A percentile compares a stretch with the other conserved stretches of the same genome.
Conservation (phyloP, 2,329 filamentous ascomycete genomes). For the Phyllosticta ampelicida region DNA sequence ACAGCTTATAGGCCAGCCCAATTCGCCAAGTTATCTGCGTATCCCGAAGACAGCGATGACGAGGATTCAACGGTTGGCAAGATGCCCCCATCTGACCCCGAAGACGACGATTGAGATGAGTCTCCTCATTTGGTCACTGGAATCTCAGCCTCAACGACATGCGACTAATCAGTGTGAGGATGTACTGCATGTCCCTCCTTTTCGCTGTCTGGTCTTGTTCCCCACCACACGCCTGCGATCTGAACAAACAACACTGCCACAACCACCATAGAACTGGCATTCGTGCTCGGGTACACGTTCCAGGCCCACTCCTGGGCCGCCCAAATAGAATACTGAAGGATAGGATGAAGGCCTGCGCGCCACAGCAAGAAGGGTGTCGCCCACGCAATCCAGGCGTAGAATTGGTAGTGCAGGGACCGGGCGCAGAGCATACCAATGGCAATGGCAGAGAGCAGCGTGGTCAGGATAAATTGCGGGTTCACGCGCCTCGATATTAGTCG, state of each 20-base stretch:
- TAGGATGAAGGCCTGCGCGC: slow-evolving; percentile 58
- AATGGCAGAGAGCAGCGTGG: slow-evolving; percentile 64
- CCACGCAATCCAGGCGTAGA: slow-evolving; percentile 88
- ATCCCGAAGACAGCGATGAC: slow-evolving; percentile 55
- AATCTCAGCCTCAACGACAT: not conserved
- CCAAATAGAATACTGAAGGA: slow-evolving; percentile 60
- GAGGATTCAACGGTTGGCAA: slow-evolving; percentile 73
- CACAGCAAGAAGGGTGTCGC: slow-evolving; percentile 78
- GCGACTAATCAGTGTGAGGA: slow-evolving; percentile 21
- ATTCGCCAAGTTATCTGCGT: slow-evolving; percentile 54
- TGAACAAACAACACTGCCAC: slow-evolving; percentile 60
- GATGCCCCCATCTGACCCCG: slow-evolving; percentile 74
- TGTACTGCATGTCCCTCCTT: not conserved
- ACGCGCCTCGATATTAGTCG: slow-evolving; percentile 46
- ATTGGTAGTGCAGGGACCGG: slow-evolving; percentile 86
- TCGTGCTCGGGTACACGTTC: slow-evolving; percentile 84
- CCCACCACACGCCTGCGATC: slow-evolving; percentile 52
- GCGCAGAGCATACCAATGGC: slow-evolving; percentile 75
- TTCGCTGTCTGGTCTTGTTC: slow-evolving; percentile 33
- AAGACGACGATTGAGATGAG: slow-evolving; percentile 39
- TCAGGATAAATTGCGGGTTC: slow-evolving; percentile 63
- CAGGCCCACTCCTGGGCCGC: slow-evolving; percentile 79
- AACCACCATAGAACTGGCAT: slow-evolving; percentile 52
- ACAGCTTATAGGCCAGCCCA: slow-evolving; percentile 57
- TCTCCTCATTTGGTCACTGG: not conserved